phyloP scores from a whole-genome alignment of 2,329 filamentous ascomycete species.

The Arthrobotrys entomopaga region DNA sequence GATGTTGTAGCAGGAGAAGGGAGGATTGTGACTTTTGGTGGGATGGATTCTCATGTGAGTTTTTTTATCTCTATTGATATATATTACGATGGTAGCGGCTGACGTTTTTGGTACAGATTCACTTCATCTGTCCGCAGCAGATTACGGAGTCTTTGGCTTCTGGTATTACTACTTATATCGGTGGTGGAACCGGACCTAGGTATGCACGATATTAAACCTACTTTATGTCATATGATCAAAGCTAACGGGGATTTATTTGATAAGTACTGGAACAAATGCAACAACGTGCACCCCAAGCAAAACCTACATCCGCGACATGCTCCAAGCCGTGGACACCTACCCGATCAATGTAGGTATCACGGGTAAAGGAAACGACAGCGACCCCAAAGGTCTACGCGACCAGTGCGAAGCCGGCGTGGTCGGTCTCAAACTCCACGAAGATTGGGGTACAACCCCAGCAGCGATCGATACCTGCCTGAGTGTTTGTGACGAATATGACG shows the following conservation, averaged over 20 bases:
- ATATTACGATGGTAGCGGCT: not conserved
- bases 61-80: not conserved
- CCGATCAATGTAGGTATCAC: constrained; percentile 92
- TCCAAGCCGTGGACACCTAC: constrained; percentile 82
- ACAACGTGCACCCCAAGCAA: constrained; percentile 92
- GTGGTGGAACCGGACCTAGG: constrained; percentile 92
- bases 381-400: constrained; percentile 75
- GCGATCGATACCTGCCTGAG: constrained; percentile 87
- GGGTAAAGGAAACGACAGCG: constrained; percentile 90
- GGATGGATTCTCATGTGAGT: constrained; percentile 73
- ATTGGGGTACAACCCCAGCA: constrained; percentile 91
- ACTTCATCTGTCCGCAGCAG: constrained; percentile 96
- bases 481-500: constrained; percentile 89
- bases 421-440: constrained; percentile 93
- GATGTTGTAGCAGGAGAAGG: constrained; percentile 92
- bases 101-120: constrained; percentile 61
- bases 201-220: constrained; percentile 61
- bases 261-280: constrained; percentile 79
- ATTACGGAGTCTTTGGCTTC: constrained; percentile 82
- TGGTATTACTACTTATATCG: constrained; percentile 89
- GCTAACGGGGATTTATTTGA: not conserved
- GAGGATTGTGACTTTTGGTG: constrained; percentile 89
- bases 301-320: constrained; percentile 85
- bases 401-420: constrained; percentile 85
- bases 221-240: not conserved